Percentiles rank a stretch among this genome's conserved stretches.
These are phyloP conservation scores for Phaeophleospora eucalypticola DNA, from an alignment of 2,329 filamentous ascomycete genomes.

Conservation along the genomic window DNA sequence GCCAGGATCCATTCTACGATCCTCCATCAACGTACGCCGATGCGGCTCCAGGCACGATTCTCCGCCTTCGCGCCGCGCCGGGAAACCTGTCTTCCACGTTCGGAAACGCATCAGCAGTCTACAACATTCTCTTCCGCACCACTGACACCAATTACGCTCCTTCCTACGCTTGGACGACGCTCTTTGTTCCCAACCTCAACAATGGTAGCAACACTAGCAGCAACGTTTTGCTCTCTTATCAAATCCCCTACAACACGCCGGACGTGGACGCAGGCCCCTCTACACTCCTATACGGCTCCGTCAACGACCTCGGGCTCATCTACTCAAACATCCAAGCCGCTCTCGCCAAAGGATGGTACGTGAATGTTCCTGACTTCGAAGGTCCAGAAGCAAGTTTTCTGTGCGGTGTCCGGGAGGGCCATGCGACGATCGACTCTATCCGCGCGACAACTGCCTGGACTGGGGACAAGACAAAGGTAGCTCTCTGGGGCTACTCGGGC, in stretches of 20 bases:
- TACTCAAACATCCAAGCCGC: constrained; percentile 12
- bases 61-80: constrained; percentile 5
- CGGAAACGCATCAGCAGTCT: constrained; percentile 19
- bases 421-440: constrained; percentile 28
- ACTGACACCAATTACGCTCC: constrained; percentile 19
- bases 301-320: neutral
- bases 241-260: constrained; percentile 33
- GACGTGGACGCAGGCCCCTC: constrained; percentile 38
- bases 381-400: constrained; percentile 26
- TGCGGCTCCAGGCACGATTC: constrained; percentile 2
- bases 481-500: constrained; percentile 51
- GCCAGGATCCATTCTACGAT: constrained; percentile 6
- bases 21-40: constrained; percentile 3
- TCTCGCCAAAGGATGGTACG: constrained; percentile 11
- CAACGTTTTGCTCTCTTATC: constrained; percentile 19
- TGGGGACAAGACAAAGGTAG: constrained; percentile 33
- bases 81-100: constrained; percentile 22
- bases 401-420: constrained; percentile 22
- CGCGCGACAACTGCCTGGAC: constrained; percentile 18
- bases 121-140: constrained; percentile 25
- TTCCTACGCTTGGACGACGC: constrained; percentile 22
- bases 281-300: constrained; percentile 29
- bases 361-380: constrained; percentile 24
- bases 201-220: neutral
- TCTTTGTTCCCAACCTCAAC: constrained; percentile 15